These are phyloP conservation scores for Senna tora DNA, from an alignment of 306 rosid genomes.

Conservation along the genomic window DNA sequence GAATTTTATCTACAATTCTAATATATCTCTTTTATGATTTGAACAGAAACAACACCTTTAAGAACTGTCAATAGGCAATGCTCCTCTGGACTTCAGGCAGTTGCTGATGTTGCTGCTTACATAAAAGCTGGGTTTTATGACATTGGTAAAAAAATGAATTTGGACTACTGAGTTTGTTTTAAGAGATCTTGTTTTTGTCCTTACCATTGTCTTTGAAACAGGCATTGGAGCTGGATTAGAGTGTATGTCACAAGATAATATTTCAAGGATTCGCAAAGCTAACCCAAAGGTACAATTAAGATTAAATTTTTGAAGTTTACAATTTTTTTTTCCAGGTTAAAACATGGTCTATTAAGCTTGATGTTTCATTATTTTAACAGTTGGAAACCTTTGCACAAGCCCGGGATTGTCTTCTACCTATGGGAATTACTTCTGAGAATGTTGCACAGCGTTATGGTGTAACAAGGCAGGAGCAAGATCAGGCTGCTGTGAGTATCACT, in stretches of 20 bases:
- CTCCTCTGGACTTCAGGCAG: slow-evolving; percentile 96
- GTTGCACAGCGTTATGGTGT: slow-evolving; percentile 80
- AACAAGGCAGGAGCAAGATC: slow-evolving; percentile 87
- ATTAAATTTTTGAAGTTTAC: neutral
- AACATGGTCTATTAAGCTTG: slow-evolving; percentile 25
- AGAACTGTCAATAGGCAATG: slow-evolving; percentile 94
- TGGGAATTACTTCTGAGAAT: slow-evolving; percentile 95
- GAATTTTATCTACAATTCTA: slow-evolving; percentile 2
- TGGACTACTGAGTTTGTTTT: neutral
- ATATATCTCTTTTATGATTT: slow-evolving; percentile 24
- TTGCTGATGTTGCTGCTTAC: slow-evolving; percentile 91
- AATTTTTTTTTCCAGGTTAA: neutral
- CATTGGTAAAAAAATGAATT: slow-evolving; percentile 58
- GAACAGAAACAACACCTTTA: slow-evolving; percentile 75
- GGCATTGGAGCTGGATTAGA: slow-evolving; percentile 96
- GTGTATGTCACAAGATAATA: slow-evolving; percentile 60
- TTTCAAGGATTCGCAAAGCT: slow-evolving; percentile 31
- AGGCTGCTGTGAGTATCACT: slow-evolving; percentile 79
- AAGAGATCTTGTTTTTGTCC: slow-evolving; percentile 12
- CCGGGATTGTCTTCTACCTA: slow-evolving; percentile 85
- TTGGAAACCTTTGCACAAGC: slow-evolving; percentile 66
- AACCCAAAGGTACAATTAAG: slow-evolving; percentile 65
- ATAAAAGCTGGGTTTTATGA: slow-evolving; percentile 88
- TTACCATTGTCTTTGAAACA: slow-evolving; percentile 40
- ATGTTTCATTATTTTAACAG: slow-evolving; percentile 43